phyloP scores from a whole-genome alignment of 306 rosid genomes.

The Lathyrus oleraceus region DNA sequence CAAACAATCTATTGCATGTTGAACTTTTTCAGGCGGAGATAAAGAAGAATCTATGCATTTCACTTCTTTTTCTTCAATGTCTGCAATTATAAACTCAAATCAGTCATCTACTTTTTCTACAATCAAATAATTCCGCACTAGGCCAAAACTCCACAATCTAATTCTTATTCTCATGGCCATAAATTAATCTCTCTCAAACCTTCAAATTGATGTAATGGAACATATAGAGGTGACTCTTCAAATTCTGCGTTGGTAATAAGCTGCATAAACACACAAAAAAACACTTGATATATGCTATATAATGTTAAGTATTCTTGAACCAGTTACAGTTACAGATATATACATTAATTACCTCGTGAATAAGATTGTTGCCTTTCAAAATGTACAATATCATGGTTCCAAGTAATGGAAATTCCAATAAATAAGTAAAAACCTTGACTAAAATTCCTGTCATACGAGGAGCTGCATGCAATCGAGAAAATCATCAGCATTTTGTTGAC shows the following conservation, averaged over 20 bases:
- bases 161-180: neutral
- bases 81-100: conserved; percentile 42
- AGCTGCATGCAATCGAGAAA: conserved; percentile 45
- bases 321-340: neutral
- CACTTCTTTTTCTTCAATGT: conserved; percentile 54
- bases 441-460: conserved; percentile 83
- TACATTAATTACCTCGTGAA: conserved; percentile 55
- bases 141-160: neutral
- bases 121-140: neutral
- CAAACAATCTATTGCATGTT: conserved; percentile 61
- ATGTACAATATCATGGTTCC: conserved; percentile 64
- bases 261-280: conserved; percentile 50
- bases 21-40: conserved; percentile 65
- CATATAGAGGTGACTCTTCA: conserved; percentile 67
- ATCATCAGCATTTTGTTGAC: conserved; percentile 25
- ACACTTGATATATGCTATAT: neutral
- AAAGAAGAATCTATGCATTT: conserved; percentile 50
- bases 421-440: conserved; percentile 63
- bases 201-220: conserved; percentile 70
- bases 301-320: neutral
- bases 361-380: conserved; percentile 70
- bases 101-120: conserved; percentile 3
- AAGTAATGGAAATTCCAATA: conserved; percentile 66
- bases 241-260: conserved; percentile 69
- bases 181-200: conserved; percentile 43